Base-by-base conservation (phyloP, 75 land plant genomes). In the Pseudotsuga menziesii region DNA sequence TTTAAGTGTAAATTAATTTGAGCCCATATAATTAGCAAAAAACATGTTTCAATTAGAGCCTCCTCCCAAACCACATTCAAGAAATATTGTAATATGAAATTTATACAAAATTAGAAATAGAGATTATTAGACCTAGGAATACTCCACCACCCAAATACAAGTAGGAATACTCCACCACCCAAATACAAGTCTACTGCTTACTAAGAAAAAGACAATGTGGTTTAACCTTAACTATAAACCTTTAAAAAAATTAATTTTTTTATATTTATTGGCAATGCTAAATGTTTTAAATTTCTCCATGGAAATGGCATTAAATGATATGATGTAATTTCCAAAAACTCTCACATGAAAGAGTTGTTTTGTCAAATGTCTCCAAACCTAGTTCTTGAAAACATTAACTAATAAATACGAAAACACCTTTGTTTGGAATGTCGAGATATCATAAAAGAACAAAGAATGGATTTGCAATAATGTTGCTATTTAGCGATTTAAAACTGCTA, bases 351-450 rank as follows among this genome's bases (percentile, higher is more conserved):
- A 97, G 88, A n/a, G 99, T 95, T 62, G 99, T 92, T 80, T 97
- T 97, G 73, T 97, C 99, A 87, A 94, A 98, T 39, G 99, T 85
- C 83, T 97, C 99, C 79, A 97, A 75, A 39, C 99, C 99, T 52
- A 97, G 83, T 73, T 97, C 99, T 98, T 97, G 84, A 73, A 54
- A 73, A 69, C 72, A 85, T 13, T n/a, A 11, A 41, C 16, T 39
- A 41, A 39, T 36, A 69, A 69, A 44, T 44, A 11, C 8, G 8
- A 8, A 44, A 44, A 35, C 7, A 44, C 0, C 1, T 44, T 11
- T 44, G 52, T 44, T n/a, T n/a, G n/a, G n/a, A 44, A 8, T 7
- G 52, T 11, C 8, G 11, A 44, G 52, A 44, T 11, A 44, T 44
- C 52, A 44, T 44, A 44, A 7, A 44, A 44, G 52, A 44, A 44